Base-by-base conservation (phyloP, 352 stramenopile species). In the Pelagophyceae sp. region DNA sequence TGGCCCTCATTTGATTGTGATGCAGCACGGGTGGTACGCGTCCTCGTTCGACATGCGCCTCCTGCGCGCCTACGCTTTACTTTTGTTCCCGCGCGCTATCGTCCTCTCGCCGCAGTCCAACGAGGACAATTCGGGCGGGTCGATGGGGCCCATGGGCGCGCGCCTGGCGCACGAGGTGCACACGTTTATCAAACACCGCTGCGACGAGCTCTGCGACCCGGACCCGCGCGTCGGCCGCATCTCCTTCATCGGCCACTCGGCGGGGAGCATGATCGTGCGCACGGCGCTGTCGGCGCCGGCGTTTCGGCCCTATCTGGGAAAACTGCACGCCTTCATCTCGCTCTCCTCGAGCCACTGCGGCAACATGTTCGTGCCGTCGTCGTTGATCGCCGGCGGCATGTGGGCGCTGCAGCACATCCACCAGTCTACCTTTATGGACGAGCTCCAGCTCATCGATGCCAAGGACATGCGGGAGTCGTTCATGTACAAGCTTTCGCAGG, bases 21-120 rank as follows among this genome's bases (percentile, higher is more conserved):
- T 74, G 67, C 67, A 74, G 67, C 67, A 74, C 67, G 67, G 67
- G 17, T 74, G 67, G 67, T 74, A 74, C 38, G 67, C 67, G 67
- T 74, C 67, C 11, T 74, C 67, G 1, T 74, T 74, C 38, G 67
- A 74, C 38, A 74, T 74, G 67, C 67, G 67, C 2, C 38, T 74
- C 6, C 67, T 74, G 25, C 33, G 67, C 35, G 67, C 67, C 2
- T 74, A 74, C 67, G 67, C 67, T 1, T 20, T 74, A 0, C 67
- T 74, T 3, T 37, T 74, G 23, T 74, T 74, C 29, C 67, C 67
- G 2, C 15, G 37, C 11, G 67, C 67, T n/a, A 74, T 58, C n/a
- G 67, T 74, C 17, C 38, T 74, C 17, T 54, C 33, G 1, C 67
- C 67, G 15, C 67, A 74, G 67, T 74, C 67, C 35, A 74, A 74